phyloP scores from a whole-genome alignment of 1,284 basidiomycete genomes.

The Nidula niveotomentosa region DNA sequence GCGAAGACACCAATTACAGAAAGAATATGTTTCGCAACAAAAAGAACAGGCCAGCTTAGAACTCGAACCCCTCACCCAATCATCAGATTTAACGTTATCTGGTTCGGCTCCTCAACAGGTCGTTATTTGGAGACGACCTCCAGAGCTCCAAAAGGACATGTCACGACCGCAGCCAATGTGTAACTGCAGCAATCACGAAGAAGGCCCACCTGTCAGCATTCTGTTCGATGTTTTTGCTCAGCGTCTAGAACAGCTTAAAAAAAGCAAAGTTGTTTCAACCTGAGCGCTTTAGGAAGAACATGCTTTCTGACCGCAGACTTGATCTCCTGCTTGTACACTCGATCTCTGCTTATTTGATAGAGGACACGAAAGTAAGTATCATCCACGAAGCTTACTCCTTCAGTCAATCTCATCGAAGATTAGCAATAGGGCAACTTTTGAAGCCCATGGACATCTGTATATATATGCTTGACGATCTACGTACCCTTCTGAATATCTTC shows the following conservation, averaged over 20 bases:
- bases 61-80: background rate
- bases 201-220: conserved; percentile 3
- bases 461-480: too few species aligned
- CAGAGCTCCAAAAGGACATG: background rate
- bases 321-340: background rate
- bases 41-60: background rate
- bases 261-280: background rate
- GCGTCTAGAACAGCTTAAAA: background rate
- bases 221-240: conserved; percentile 3
- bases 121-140: background rate
- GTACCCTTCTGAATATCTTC: too few species aligned
- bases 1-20: background rate
- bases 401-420: background rate
- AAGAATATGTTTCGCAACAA: background rate
- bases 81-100: background rate
- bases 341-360: background rate
- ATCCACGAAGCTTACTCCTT: background rate
- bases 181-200: background rate
- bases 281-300: background rate
- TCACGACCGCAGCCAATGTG: conserved; percentile 2
- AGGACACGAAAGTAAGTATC: background rate
- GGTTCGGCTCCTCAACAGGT: background rate
- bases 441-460: background rate
- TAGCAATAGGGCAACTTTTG: background rate
- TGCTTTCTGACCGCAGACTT: background rate